Evolutionary conservation across 495 filamentous ascomycete species (phyloP), one percentile per base, ranked within the genome.

Genomic region (Neurospora sp.): DNA sequence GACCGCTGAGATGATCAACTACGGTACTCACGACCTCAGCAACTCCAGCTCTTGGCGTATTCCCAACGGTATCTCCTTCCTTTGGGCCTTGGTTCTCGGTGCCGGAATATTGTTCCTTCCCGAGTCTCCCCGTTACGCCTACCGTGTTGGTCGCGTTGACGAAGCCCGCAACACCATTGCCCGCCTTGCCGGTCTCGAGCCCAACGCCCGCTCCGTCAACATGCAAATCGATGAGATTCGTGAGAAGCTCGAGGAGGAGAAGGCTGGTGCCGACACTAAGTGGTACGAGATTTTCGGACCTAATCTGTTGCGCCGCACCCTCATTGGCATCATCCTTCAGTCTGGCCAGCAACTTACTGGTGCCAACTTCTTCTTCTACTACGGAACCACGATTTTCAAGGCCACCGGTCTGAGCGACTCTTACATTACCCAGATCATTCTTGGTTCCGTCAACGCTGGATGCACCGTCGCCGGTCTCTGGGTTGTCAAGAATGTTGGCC

Each of bases 361-460:
- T 69, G 91, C 89, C 73, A 94, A 93, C 81, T 94, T 91, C 84
- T 90, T 93, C 82, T 93, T 94, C 84, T 93, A 93, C 83, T 94
- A 92, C 79, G 91, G 91, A 68, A 92, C 91, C 74, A 88, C 84
- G 70, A 89, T 92, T 82, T 94, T 94, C 83, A 75, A 83, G 35
- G 87, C 90, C 41, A 89, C 91, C 3, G 92, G 91, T 78, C 83
- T 94, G 44, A 83, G 80, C 72, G 88, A 93, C 82, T 87, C 85
- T 74, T 93, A 89, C 82, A 82, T 91, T 37, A 93, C 91, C 35
- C 88, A 89, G 74, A 91, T 94, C 75, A 93, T 94, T 71, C 85
- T 93, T 2, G 90, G 89, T 71, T 87, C 85, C 22, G 91, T 94
- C 80, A 94, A 94, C 82, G 89, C 94, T 42, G 85, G 78, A 70